Base-by-base conservation (phyloP, 1,284 basidiomycete genomes). In the Papiliotrema fonsecae region DNA sequence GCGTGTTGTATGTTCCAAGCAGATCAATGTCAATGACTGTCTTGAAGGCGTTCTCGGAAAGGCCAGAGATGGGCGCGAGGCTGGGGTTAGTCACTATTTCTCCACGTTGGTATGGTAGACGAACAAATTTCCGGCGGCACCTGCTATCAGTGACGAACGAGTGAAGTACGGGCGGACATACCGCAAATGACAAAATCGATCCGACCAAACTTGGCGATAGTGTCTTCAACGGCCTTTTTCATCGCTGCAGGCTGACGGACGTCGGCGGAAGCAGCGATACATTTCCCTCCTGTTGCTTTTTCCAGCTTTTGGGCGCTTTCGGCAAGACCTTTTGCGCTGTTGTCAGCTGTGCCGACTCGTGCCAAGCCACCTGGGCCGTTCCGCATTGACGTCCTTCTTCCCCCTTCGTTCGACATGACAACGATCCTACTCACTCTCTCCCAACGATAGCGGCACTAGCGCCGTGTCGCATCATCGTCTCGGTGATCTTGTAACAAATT, bases 141-240 rank as follows among this genome's bases (percentile, higher is more conserved):
- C 87, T 89, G 37, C 38, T 34, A 45, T 26, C 7, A 39, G 30
- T 26, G 21, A 39, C 14, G 13, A 13, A 4, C n/a, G n/a, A 14
- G 47, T 28, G 28, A 34, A 26, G 27, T 19, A 32, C 14, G 7
- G 10, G 9, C 6, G 24, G 11, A 61, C 62, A 50, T 67, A 84
- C 92, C 91, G 64, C 89, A 91, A 49, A 97, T 88, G 48, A 97
- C 93, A 72, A 88, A 94, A 76, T 98, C 93, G 58, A 98, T 91
- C 54, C 80, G 78, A 1, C 93, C 93, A 68, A 87, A 94, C 57
- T 77, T 77, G 52, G 84, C 81, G 22, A 92, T 79, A 0, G 87
- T 82, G 67, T 82, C 79, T 34, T 81, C 75, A 18, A 90, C 92
- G 3, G 93, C 93, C 7, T 79, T 80, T 56, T 82, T 78, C 41